Evolutionary conservation across 2,329 filamentous ascomycete genomes (phyloP).

Genomic region (Cucurbitaria berberidis): DNA sequence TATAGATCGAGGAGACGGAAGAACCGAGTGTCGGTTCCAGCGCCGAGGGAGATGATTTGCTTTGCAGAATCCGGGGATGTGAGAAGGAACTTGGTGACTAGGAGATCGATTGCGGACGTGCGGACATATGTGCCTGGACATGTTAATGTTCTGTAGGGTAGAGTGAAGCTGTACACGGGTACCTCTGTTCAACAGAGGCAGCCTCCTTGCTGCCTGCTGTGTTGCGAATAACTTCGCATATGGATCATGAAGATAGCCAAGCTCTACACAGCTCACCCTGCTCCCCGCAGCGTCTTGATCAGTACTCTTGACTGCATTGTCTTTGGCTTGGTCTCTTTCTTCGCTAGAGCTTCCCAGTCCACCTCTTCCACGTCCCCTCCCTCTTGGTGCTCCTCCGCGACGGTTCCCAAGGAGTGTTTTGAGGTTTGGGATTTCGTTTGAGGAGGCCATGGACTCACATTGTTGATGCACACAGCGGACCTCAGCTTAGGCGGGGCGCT

Average conservation of each 20-base stretch:
- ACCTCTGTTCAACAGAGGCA: constrained; percentile 96
- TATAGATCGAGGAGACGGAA: constrained; percentile 71
- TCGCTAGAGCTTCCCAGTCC: constrained; percentile 29
- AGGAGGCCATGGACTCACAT: constrained; percentile 64
- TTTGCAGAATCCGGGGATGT: constrained; percentile 51
- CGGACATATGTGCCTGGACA: constrained; percentile 84
- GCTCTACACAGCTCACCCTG: constrained; percentile 82
- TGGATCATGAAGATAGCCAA: constrained; percentile 83
- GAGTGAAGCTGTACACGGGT: not conserved
- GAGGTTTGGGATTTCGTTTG: constrained; percentile 78
- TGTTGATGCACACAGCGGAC: constrained; percentile 24
- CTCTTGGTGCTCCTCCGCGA: constrained; percentile 55
- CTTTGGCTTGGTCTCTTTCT: constrained; percentile 57
- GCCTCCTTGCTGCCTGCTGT: constrained; percentile 64
- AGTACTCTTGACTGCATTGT: constrained; percentile 82
- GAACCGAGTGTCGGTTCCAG: constrained; percentile 89
- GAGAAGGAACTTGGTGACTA: constrained; percentile 75
- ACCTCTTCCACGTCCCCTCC: constrained; percentile 53
- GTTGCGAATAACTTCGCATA: constrained; percentile 75
- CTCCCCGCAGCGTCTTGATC: constrained; percentile 91
- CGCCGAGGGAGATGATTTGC: constrained; percentile 91
- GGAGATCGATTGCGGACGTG: constrained; percentile 78
- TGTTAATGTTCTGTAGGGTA: not conserved
- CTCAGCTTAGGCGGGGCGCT: constrained; percentile 41
- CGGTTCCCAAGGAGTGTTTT: constrained; percentile 62